A percentile compares a stretch with the other conserved stretches of the same genome.
Conservation (phyloP, 441 rosid species). For the Eutrema salsugineum region DNA sequence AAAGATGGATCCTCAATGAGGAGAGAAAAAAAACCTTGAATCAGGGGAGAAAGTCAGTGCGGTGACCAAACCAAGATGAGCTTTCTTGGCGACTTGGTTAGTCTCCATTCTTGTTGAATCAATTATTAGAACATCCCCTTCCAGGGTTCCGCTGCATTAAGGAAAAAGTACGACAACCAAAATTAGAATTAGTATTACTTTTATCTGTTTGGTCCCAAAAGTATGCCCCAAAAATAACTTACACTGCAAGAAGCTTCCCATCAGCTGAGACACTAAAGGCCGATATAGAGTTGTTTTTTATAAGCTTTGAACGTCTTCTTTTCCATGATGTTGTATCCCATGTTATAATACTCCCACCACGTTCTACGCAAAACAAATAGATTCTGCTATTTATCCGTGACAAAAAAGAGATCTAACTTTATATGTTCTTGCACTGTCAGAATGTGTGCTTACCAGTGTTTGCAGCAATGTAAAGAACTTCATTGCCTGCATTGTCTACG, state of each 20-base stretch:
- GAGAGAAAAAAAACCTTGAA: slow-evolving; percentile 60
- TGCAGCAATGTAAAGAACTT: slow-evolving; percentile 68
- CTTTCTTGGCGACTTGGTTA: slow-evolving; percentile 50
- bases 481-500: slow-evolving; percentile 39
- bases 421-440: not conserved
- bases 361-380: slow-evolving; percentile 38
- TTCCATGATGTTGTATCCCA: slow-evolving; percentile 73
- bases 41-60: slow-evolving; percentile 75
- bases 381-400: not conserved
- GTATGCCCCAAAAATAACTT: slow-evolving; percentile 6
- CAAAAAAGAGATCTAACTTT: not conserved
- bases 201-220: not conserved
- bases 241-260: slow-evolving; percentile 87
- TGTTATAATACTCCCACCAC: slow-evolving; percentile 67
- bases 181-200: not conserved
- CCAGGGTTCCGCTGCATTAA: slow-evolving; percentile 60
- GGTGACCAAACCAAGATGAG: slow-evolving; percentile 88
- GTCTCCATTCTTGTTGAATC: slow-evolving; percentile 46
- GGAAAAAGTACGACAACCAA: not conserved
- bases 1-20: not conserved
- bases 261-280: slow-evolving; percentile 83
- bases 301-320: slow-evolving; percentile 53
- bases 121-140: slow-evolving; percentile 67
- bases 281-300: slow-evolving; percentile 52
- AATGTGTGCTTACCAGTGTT: slow-evolving; percentile 54